These are phyloP conservation scores for Coemansia sp. DNA, from an alignment of 192 early-diverging fungal species.

Conservation along the genomic window DNA sequence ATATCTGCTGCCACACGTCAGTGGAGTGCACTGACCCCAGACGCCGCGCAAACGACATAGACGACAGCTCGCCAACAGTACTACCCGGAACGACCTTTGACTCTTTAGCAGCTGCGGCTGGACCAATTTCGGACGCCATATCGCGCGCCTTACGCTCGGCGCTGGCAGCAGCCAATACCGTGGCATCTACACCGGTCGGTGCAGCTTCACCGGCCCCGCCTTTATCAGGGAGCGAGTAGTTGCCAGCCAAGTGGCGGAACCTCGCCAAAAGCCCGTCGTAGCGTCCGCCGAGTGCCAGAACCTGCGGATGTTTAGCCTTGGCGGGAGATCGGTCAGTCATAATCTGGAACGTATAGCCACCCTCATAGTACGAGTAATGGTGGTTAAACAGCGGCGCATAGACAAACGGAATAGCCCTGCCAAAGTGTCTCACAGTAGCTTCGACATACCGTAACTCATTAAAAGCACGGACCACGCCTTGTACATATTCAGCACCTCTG, in stretches of 20 bases:
- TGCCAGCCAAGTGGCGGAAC: constrained; percentile 60
- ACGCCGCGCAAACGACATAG: constrained; percentile 39
- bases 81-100: not conserved
- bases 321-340: constrained; percentile 33
- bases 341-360: constrained; percentile 68
- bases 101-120: not conserved
- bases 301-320: constrained; percentile 47
- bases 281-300: constrained; percentile 72
- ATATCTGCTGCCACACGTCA: constrained; percentile 50
- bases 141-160: constrained; percentile 25
- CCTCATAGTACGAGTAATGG: constrained; percentile 63
- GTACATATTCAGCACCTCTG: constrained; percentile 39
- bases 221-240: constrained; percentile 7
- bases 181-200: not conserved
- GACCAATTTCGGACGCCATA: not conserved
- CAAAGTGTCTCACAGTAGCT: constrained; percentile 42
- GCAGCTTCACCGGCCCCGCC: not conserved
- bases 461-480: constrained; percentile 34
- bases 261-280: constrained; percentile 66
- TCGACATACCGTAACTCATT: constrained; percentile 53
- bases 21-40: constrained; percentile 39
- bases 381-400: constrained; percentile 67
- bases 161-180: not conserved
- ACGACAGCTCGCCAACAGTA: constrained; percentile 7
- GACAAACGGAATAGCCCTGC: constrained; percentile 49